A percentile compares a stretch with the other conserved stretches of the same genome.
Conservation (phyloP, 352 stramenopile genomes). For the Paralagenidium karlingii region DNA sequence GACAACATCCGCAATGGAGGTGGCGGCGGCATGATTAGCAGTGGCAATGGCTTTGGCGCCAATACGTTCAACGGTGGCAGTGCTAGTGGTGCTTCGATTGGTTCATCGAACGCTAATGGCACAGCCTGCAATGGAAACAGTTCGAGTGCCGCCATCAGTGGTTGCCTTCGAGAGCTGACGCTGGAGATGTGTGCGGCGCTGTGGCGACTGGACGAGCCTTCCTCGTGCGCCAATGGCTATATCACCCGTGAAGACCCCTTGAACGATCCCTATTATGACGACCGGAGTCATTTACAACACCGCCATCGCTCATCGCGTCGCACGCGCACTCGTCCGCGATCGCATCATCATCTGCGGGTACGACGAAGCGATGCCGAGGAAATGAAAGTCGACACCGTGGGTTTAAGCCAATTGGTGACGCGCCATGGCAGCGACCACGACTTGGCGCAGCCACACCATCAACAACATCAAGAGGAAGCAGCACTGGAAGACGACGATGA, state of each 20-base stretch:
- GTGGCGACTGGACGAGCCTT: conserved; percentile 41
- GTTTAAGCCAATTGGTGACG: neutral
- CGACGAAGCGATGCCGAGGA: conserved; percentile 2
- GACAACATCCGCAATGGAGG: conserved; percentile 4
- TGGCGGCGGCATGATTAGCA: too few relatives aligned
- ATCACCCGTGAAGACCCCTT: conserved; percentile 32
- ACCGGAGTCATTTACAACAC: conserved; percentile 1
- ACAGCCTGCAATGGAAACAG: too few relatives aligned
- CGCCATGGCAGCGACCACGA: neutral
- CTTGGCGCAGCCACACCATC: neutral
- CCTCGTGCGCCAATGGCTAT: neutral
- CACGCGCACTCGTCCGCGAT: neutral
- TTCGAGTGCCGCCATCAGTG: conserved; percentile 2
- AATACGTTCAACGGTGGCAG: conserved; percentile 5
- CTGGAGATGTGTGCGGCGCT: conserved; percentile 81
- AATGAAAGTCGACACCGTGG: conserved; percentile 1
- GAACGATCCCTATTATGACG: conserved; percentile 9
- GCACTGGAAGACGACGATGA: conserved; percentile 6
- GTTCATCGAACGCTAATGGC: too few relatives aligned
- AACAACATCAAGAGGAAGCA: neutral
- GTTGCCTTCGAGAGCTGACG: conserved; percentile 46
- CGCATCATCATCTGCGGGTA: neutral
- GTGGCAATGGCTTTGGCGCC: neutral
- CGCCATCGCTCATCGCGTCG: neutral
- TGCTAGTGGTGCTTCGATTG: neutral